Evolutionary conservation across 2,329 filamentous ascomycete genomes (phyloP).

Genomic region (Tolypocladium ovalisporum): DNA sequence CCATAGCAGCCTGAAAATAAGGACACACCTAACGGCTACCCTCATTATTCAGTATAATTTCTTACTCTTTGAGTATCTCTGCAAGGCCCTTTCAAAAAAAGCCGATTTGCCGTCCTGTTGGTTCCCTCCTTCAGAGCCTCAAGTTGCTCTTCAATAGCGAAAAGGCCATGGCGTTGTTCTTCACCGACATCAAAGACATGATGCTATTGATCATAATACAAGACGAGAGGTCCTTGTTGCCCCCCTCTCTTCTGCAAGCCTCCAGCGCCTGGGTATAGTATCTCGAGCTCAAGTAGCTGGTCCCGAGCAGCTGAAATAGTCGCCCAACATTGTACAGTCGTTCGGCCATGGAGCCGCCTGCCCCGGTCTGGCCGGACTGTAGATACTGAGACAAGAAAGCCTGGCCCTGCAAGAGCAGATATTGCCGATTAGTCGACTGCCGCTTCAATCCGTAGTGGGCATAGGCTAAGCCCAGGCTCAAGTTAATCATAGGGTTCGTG

Average conservation of each 20-base stretch:
- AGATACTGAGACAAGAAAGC: conserved; percentile 53
- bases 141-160: conserved; percentile 16
- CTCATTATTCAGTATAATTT: neutral
- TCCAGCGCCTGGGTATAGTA: conserved; percentile 46
- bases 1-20: neutral
- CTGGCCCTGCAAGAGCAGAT: conserved; percentile 74
- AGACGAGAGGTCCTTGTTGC: conserved; percentile 13
- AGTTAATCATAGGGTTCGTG: conserved; percentile 64
- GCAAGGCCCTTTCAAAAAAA: neutral
- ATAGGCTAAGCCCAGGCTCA: conserved; percentile 75
- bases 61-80: no score
- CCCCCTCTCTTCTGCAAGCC: neutral
- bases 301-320: conserved; percentile 24
- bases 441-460: conserved; percentile 84
- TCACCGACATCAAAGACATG: conserved; percentile 17
- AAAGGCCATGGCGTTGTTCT: conserved; percentile 16
- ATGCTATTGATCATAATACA: conserved; percentile 21
- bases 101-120: neutral
- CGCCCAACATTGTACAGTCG: conserved; percentile 27
- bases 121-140: conserved; percentile 6
- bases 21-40: neutral
- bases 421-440: conserved; percentile 82
- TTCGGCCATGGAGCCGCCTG: conserved; percentile 14
- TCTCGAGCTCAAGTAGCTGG: conserved; percentile 48
- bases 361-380: conserved; percentile 1